Evolutionary conservation across 1,284 basidiomycete genomes (phyloP).

Genomic region (Farysia itapuensis): DNA sequence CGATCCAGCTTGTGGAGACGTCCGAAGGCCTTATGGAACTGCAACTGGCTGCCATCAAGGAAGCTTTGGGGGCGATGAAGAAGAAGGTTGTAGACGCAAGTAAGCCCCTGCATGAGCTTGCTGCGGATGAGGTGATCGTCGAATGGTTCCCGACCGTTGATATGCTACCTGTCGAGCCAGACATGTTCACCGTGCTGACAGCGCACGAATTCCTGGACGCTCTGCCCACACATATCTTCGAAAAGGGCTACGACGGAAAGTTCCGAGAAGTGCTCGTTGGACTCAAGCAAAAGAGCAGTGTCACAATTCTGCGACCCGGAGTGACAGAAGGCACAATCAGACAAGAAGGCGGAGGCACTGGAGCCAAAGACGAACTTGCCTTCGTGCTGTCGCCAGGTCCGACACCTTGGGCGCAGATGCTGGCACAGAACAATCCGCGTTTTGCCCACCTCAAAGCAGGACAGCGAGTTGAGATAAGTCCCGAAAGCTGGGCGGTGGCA

Average conservation of each 20-base stretch:
- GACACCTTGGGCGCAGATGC: slow-evolving; percentile 69
- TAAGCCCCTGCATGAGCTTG: too few relatives aligned
- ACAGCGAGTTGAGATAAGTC: slow-evolving; percentile 53
- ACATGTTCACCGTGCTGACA: slow-evolving; percentile 76
- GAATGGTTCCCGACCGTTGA: slow-evolving; percentile 77
- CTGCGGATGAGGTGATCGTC: slow-evolving; percentile 59
- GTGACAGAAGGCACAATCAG: slow-evolving; percentile 9
- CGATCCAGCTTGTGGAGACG: slow-evolving; percentile 55
- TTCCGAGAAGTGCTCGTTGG: slow-evolving; percentile 87
- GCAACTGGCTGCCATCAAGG: slow-evolving; percentile 35
- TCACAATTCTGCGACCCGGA: slow-evolving; percentile 40
- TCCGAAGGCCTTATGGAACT: slow-evolving; percentile 48
- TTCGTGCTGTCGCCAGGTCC: slow-evolving; percentile 71
- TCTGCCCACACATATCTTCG: slow-evolving; percentile 84
- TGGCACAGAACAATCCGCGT: slow-evolving; percentile 45
- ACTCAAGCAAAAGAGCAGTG: slow-evolving; percentile 40
- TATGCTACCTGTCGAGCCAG: slow-evolving; percentile 65
- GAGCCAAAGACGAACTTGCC: slow-evolving; percentile 62
- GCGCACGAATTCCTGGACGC: slow-evolving; percentile 99
- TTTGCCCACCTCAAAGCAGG: slow-evolving; percentile 46
- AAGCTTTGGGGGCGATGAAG: slow-evolving; percentile 23
- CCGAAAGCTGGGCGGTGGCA: slow-evolving; percentile 52
- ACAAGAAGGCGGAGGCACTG: neutral
- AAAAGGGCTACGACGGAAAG: slow-evolving; percentile 66
- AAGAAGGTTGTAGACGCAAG: slow-evolving; percentile 37